Evolutionary conservation across 352 stramenopile genomes (phyloP).

Genomic region (Pythium periplocum): DNA sequence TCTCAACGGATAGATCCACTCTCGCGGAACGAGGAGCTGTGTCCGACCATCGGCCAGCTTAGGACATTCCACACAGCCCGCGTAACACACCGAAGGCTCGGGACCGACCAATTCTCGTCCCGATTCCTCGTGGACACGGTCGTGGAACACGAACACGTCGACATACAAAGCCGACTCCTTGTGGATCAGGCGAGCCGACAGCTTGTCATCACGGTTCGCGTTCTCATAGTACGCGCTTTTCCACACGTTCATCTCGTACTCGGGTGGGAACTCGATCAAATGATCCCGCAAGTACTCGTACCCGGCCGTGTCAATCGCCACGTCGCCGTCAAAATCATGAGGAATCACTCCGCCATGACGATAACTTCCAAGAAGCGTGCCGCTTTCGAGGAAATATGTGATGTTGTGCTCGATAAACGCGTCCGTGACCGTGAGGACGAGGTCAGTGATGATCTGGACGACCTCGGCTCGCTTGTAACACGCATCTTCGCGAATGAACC

Average conservation of each 20-base stretch:
- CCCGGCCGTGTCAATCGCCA: constrained; percentile 14
- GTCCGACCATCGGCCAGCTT: background rate
- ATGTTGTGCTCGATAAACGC: constrained; percentile 19
- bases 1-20: constrained; percentile 24
- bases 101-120: constrained; percentile 11
- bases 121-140: constrained; percentile 8
- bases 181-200: constrained; percentile 19
- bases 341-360: constrained; percentile 22
- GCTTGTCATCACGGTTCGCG: constrained; percentile 16
- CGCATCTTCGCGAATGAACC: constrained; percentile 4
- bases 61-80: constrained; percentile 14
- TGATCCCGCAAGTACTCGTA: constrained; percentile 12
- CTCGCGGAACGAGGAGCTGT: constrained; percentile 16
- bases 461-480: constrained; percentile 14
- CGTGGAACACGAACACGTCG: constrained; percentile 26
- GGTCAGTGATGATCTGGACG: constrained; percentile 16
- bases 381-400: constrained; percentile 30
- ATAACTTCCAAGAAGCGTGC: constrained; percentile 25
- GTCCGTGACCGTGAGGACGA: constrained; percentile 13
- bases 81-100: constrained; percentile 19
- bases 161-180: constrained; percentile 18
- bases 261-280: constrained; percentile 11
- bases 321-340: constrained; percentile 24
- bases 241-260: constrained; percentile 19
- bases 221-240: constrained; percentile 13